Base-by-base conservation (phyloP, 2,329 filamentous ascomycete species). In the Claviceps sorghi region DNA sequence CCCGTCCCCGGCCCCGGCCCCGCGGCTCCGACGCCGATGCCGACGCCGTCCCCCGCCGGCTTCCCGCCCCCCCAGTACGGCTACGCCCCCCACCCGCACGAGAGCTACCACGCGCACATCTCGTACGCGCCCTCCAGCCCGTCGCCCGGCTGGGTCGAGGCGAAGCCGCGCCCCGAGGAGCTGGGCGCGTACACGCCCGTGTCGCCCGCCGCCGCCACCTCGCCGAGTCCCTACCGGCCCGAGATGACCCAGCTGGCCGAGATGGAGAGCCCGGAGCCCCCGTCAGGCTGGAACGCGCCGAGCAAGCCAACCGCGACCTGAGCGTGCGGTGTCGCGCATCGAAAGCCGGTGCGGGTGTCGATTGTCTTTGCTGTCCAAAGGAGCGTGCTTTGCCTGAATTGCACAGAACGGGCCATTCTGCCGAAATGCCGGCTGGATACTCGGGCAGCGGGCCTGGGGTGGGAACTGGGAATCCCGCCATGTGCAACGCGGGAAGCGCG, bases 181-280 rank as follows among this genome's bases (percentile, higher is more conserved):
- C 52, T 56, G 44, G 49, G 50, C 17, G 40, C 50, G 2, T 44
- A n/a, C 13, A 15, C 34, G 19, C 46, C 51, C 7, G 49, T 52
- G 19, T 19, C 48, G 10, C 19, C 47, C 15, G n/a, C 34, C 9
- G 46, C 22, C 11, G 30, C n/a, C 13, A n/a, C 29, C 15, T 42
- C 49, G 29, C 30, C 53, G 10, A 48, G 43, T 22, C 44, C 43
- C 4, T 48, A 32, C 36, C 4, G 40, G 6, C 45, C 26, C 4
- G 30, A 42, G 22, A 47, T 51, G 29, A 38, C 50, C 17, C 54
- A 54, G 9, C 41, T 58, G 19, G 55, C 55, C 1, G 56, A 58
- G 51, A 58, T 58, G 56, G 55, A 54, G 17, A 56, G 55, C 21
- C 55, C 51, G 1, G 53, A 53, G 41, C 51, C 53, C 2, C 53